phyloP scores from a whole-genome alignment of 1,139 yeast genomes.

The Hyphopichia pseudoburtonii region DNA sequence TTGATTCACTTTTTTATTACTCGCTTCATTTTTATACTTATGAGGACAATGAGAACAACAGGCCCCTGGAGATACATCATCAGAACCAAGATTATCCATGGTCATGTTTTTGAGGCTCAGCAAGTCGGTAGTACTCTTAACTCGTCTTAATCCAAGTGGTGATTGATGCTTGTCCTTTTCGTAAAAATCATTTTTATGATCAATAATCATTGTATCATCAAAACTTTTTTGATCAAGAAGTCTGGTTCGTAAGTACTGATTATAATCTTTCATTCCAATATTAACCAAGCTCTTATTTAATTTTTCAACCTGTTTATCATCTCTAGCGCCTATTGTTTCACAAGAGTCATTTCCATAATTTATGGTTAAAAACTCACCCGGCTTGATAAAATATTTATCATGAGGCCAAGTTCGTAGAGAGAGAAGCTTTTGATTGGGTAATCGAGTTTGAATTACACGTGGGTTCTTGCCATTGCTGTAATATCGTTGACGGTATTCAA shows the following conservation, averaged over 20 bases:
- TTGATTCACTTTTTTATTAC: no score
- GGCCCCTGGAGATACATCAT: no score
- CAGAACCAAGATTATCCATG: no score
- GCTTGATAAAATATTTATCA: slow-evolving; percentile 21
- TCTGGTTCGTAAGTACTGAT: slow-evolving; percentile 2
- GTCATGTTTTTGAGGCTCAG: no score
- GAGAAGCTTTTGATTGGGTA: slow-evolving; percentile 35
- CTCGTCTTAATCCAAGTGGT: background rate
- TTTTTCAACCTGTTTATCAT: slow-evolving; percentile 1
- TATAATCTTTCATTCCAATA: background rate
- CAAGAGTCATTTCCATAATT: background rate
- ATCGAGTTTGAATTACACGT: slow-evolving; percentile 37
- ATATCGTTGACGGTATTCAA: slow-evolving; percentile 41
- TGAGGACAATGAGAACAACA: no score
- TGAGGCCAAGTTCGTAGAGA: slow-evolving; percentile 38
- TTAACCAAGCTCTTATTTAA: background rate
- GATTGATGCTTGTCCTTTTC: background rate
- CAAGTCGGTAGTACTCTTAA: slow-evolving; percentile 4
- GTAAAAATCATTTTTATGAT: background rate
- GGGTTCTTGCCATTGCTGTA: slow-evolving; percentile 41
- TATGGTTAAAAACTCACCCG: slow-evolving; percentile 19
- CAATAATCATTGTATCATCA: slow-evolving; percentile 5
- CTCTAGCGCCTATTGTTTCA: background rate
- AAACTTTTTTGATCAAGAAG: slow-evolving; percentile 3
- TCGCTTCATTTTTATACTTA: no score